Percentiles rank a stretch among this genome's conserved stretches.
Evolutionary conservation across 805 yeast genomes (phyloP).

Genomic region (Saccharomycopsis guyanensis): DNA sequence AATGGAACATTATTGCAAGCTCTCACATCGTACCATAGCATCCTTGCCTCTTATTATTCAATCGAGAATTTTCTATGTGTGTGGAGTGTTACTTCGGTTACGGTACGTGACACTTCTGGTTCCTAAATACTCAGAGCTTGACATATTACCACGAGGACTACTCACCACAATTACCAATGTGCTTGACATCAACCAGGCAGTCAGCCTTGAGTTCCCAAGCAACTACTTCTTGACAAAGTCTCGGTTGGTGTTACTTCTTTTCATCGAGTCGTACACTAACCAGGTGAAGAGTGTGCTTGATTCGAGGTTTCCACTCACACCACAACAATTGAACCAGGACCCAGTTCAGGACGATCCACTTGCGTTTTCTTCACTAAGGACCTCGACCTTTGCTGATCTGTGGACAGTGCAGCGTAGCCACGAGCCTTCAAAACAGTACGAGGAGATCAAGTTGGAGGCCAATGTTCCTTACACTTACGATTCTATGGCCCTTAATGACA

Average conservation of each 20-base stretch:
- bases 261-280: constrained; percentile 52
- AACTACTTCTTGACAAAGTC: constrained; percentile 48
- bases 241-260: constrained; percentile 48
- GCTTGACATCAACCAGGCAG: constrained; percentile 23
- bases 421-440: neutral
- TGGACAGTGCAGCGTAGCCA: neutral
- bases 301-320: neutral
- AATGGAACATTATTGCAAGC: constrained; percentile 39
- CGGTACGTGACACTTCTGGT: constrained; percentile 48
- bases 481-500: too few species aligned
- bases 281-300: constrained; percentile 32
- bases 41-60: constrained; percentile 50
- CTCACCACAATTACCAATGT: constrained; percentile 23
- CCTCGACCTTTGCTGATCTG: neutral
- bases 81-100: constrained; percentile 53
- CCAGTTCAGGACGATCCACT: neutral
- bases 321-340: neutral
- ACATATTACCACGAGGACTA: neutral
- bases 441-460: neutral
- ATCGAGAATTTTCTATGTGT: constrained; percentile 53
- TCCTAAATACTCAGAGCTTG: constrained; percentile 36
- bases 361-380: neutral
- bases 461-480: neutral
- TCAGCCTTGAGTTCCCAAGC: constrained; percentile 31
- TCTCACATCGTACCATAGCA: constrained; percentile 41